Conservation (phyloP, 2,329 filamentous ascomycete species). For the Chaetomiaceae sp. region DNA sequence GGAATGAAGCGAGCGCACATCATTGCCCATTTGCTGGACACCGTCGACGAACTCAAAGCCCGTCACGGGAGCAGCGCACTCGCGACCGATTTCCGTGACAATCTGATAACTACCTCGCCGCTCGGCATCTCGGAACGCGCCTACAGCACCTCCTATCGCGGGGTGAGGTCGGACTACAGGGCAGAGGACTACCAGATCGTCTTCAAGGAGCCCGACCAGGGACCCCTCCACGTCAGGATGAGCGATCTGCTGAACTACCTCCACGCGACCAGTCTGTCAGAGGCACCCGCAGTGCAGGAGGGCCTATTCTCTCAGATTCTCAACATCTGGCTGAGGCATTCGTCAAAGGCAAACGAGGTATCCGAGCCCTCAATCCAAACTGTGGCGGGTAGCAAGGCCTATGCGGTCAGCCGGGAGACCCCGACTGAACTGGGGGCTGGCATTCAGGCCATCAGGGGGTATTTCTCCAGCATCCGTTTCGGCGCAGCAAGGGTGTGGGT, state of each 20-base stretch:
- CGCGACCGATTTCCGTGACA: background rate
- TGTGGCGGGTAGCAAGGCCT: background rate
- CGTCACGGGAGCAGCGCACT: background rate
- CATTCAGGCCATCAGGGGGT: background rate
- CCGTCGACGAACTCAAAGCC: background rate
- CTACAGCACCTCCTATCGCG: background rate
- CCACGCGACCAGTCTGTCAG: background rate
- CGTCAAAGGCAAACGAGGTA: background rate
- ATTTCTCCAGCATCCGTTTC: slow-evolving; percentile 1
- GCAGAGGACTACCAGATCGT: background rate
- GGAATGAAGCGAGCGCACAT: slow-evolving; percentile 1
- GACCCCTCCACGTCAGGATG: background rate
- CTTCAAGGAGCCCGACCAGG: background rate
- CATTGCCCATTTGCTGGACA: background rate
- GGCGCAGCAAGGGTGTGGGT: background rate
- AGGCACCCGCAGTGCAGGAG: background rate
- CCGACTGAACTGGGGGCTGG: background rate
- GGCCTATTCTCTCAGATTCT: background rate
- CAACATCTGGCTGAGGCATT: slow-evolving; percentile 2
- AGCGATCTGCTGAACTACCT: background rate
- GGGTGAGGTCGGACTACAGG: background rate
- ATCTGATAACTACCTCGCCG: background rate
- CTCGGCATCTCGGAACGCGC: background rate
- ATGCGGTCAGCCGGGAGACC: too few relatives aligned
- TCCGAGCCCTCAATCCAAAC: background rate